phyloP scores from a whole-genome alignment of 2,329 filamentous ascomycete genomes.

The Torrubiellomyces zombiae region DNA sequence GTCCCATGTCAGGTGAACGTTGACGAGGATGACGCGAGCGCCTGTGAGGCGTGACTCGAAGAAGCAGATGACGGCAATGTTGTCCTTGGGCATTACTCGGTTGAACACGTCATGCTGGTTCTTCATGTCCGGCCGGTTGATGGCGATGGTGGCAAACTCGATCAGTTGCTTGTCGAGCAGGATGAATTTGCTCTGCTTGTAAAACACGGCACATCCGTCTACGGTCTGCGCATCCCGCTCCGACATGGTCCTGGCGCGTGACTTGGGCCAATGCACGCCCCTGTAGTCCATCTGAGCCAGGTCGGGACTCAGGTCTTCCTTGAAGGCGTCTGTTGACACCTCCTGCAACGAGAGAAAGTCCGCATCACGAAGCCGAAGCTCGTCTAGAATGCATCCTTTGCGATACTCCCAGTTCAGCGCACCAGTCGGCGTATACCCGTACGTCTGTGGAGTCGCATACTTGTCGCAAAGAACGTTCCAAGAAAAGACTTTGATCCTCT shows the following conservation, averaged over 20 bases:
- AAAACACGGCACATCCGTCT: constrained; percentile 93
- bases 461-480: constrained; percentile 96
- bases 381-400: constrained; percentile 64
- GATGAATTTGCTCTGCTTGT: constrained; percentile 88
- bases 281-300: constrained; percentile 81
- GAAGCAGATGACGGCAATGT: constrained; percentile 84
- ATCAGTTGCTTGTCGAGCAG: constrained; percentile 87
- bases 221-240: constrained; percentile 80
- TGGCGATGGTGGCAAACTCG: constrained; percentile 80
- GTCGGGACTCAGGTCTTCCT: constrained; percentile 77
- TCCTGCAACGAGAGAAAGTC: constrained; percentile 92
- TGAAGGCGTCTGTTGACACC: constrained; percentile 80
- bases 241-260: constrained; percentile 77
- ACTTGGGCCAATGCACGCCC: constrained; percentile 83
- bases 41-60: constrained; percentile 84
- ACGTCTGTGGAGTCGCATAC: constrained; percentile 69
- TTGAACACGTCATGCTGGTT: constrained; percentile 97
- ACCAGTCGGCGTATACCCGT: constrained; percentile 75
- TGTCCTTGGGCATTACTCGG: constrained; percentile 94
- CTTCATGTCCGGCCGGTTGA: constrained; percentile 93
- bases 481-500: constrained; percentile 72
- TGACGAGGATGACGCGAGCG: constrained; percentile 81
- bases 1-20: constrained; percentile 93
- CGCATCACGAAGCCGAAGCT: constrained; percentile 62
- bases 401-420: constrained; percentile 81